These are phyloP conservation scores for Barnettozyma botsteinii DNA, from an alignment of 805 yeast genomes.

Conservation along the genomic window DNA sequence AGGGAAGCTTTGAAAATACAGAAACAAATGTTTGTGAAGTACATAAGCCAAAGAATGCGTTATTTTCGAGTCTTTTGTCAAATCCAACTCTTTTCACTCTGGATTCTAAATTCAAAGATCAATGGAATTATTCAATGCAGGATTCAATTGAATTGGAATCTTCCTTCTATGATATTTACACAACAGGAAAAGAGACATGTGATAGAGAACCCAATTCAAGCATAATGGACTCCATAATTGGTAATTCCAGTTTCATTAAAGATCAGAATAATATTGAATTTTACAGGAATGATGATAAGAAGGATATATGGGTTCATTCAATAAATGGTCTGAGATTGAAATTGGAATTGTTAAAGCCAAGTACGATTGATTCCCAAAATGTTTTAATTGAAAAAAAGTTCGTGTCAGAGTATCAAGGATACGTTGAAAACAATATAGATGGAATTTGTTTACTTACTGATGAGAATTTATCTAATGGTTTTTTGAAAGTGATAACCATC, in stretches of 20 bases:
- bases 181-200: conserved; percentile 6
- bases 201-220: conserved; percentile 11
- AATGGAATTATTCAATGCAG: conserved; percentile 5
- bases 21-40: conserved; percentile 6
- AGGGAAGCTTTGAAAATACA: background rate
- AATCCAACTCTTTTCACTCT: conserved; percentile 9
- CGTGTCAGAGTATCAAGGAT: conserved; percentile 8
- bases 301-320: conserved; percentile 15
- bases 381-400: conserved; percentile 25
- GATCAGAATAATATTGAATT: conserved; percentile 1
- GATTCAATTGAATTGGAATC: conserved; percentile 10
- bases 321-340: conserved; percentile 38
- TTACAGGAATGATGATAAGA: background rate
- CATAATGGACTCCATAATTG: conserved; percentile 13
- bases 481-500: conserved; percentile 16
- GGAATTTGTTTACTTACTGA: conserved; percentile 13
- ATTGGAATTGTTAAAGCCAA: conserved; percentile 40
- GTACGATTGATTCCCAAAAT: conserved; percentile 37
- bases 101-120: conserved; percentile 15
- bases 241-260: conserved; percentile 4
- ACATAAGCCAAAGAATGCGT: background rate
- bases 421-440: conserved; percentile 4
- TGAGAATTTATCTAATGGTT: conserved; percentile 9
- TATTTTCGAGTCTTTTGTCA: conserved; percentile 11
- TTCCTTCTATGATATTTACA: conserved; percentile 13